Conservation (phyloP, 2,329 filamentous ascomycete genomes). For the Claviceps pusilla region DNA sequence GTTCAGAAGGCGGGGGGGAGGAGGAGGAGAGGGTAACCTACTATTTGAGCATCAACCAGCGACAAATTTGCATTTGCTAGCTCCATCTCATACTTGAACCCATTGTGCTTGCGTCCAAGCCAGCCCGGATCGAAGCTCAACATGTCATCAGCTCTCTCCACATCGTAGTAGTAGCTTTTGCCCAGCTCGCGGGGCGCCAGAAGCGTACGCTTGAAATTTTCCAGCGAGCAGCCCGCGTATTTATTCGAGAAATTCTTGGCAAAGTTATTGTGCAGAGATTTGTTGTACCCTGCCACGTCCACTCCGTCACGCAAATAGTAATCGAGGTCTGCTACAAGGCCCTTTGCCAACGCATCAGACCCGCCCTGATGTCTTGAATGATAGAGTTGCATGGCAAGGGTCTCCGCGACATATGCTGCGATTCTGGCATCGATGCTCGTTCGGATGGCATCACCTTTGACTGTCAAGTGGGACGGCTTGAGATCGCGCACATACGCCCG, state of each 20-base stretch:
- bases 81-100: constrained; percentile 69
- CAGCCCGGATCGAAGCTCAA: constrained; percentile 66
- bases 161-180: constrained; percentile 68
- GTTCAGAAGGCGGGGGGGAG: background rate
- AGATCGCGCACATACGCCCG: constrained; percentile 52
- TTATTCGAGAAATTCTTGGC: constrained; percentile 68
- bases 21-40: constrained; percentile 26
- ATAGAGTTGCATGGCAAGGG: constrained; percentile 82
- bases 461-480: constrained; percentile 33
- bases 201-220: constrained; percentile 64
- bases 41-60: constrained; percentile 79
- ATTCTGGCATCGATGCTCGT: constrained; percentile 52
- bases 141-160: constrained; percentile 59
- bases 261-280: constrained; percentile 72
- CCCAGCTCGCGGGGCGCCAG: constrained; percentile 54
- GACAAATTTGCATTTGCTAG: constrained; percentile 84
- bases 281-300: constrained; percentile 68
- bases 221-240: constrained; percentile 58
- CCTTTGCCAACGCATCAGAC: constrained; percentile 48
- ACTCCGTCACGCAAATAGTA: constrained; percentile 72
- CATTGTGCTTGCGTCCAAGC: constrained; percentile 51
- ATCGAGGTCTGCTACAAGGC: constrained; percentile 57
- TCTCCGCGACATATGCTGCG: constrained; percentile 71
- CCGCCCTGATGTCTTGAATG: constrained; percentile 65
- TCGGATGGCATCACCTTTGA: constrained; percentile 39